Conservation (phyloP, 179 eudicot species). For the Corrigiola litoralis region DNA sequence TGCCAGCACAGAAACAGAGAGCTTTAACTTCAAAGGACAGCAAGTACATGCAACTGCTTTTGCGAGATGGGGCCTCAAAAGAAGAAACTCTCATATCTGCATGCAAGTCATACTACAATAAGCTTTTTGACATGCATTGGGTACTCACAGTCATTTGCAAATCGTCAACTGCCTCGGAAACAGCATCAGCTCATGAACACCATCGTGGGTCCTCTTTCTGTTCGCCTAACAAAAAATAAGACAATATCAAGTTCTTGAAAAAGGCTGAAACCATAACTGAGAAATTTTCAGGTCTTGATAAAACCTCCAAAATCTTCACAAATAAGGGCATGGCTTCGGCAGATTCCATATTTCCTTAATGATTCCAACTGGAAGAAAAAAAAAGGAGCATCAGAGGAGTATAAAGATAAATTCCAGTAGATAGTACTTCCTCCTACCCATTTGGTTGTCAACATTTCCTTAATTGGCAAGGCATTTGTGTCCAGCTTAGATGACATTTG, state of each 20-base stretch:
- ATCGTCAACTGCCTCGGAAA: slow-evolving; percentile 60
- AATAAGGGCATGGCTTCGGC: slow-evolving; percentile 98
- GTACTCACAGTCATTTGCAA: slow-evolving; percentile 76
- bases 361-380: slow-evolving; percentile 67
- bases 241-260: not conserved
- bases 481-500: too few relatives aligned
- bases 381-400: not conserved
- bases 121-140: not conserved
- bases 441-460: too few relatives aligned
- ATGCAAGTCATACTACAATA: not conserved
- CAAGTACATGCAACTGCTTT: too few relatives aligned
- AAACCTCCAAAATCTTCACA: slow-evolving; percentile 95
- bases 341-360: slow-evolving; percentile 83
- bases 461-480: too few relatives aligned
- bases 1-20: not conserved
- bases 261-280: not conserved
- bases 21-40: not conserved
- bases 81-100: not conserved
- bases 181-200: slow-evolving; percentile 78
- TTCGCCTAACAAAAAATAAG: slow-evolving; percentile 1
- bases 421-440: not conserved
- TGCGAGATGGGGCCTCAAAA: too few relatives aligned
- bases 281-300: slow-evolving; percentile 6
- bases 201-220: slow-evolving; percentile 99
- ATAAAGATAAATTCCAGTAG: not conserved